Evolutionary conservation across 148 eudicot species (phyloP), one percentile per base, ranked within the genome.

Genomic region (Rhododendron henanense): DNA sequence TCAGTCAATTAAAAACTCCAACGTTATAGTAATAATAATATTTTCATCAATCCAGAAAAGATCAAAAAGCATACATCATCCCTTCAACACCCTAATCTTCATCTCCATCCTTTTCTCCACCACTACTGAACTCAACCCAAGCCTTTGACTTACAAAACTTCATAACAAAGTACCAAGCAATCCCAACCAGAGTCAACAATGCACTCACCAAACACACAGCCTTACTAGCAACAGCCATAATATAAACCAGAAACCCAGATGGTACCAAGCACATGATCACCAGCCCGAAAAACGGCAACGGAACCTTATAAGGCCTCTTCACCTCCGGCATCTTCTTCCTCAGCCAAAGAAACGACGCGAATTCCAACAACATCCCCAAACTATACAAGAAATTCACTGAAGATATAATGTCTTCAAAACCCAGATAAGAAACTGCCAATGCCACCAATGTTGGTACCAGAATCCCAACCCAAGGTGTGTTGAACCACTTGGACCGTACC

Each of bases 261-360:
- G 93, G 94, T n/a, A 91, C 81, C 85, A 88, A 28, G 80, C 93
- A 93, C 93, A 91, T 91, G 19, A 91, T 39, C 79, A 90, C 81
- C 87, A 93, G 83, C 9, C 90, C 91, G 23, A 61, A 13, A 83
- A 90, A 79, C 28, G 82, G 85, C 78, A 93, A 84, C 2, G 92
- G 92, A 19, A 93, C 91, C 79, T 77, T 69, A 47, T 6, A 93
- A 1, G 94, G 94, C 88, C 94, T 86, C 84, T 85, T 84, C 6
- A 86, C 23, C 81, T 25, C 48, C 8, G 89, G 87, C 65, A 80
- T 19, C 65, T 73, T 84, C 47, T 57, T 23, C 87, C 89, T 81
- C 73, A 84, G 53, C 85, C 85, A 47, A 13, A 84, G 47, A 47
- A 79, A 87, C 2, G 89, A 87, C 0, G 65, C 85, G 18, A 84